These are phyloP conservation scores for Schizonepeta tenuifolia DNA, from an alignment of 257 asterid genomes.

Conservation along the genomic window DNA sequence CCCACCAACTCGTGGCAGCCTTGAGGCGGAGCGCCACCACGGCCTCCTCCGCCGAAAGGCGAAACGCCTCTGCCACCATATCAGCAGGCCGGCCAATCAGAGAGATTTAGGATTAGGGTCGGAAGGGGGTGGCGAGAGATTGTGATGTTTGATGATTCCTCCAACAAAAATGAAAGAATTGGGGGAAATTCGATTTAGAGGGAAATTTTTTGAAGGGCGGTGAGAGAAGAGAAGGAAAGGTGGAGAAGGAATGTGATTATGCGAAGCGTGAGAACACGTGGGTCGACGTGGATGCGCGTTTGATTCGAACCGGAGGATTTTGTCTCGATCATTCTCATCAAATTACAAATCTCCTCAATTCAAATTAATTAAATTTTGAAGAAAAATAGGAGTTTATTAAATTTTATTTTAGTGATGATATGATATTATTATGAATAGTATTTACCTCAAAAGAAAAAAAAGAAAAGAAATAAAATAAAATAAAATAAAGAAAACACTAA, in stretches of 20 bases:
- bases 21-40: conserved; percentile 66
- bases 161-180: neutral
- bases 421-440: too few relatives aligned
- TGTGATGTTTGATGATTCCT: neutral
- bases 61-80: conserved; percentile 52
- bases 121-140: conserved; percentile 29
- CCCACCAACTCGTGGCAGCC: conserved; percentile 85
- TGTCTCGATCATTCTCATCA: neutral
- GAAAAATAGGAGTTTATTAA: too few relatives aligned
- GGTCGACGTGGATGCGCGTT: conserved; percentile 29
- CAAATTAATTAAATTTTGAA: too few relatives aligned
- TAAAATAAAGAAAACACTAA: too few relatives aligned
- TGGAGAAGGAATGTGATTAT: conserved; percentile 22
- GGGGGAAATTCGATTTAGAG: conserved; percentile 24
- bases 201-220: conserved; percentile 27
- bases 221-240: conserved; percentile 35
- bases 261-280: conserved; percentile 45
- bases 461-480: too few relatives aligned
- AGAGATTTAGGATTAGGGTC: conserved; percentile 32
- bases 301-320: conserved; percentile 1
- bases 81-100: conserved; percentile 41
- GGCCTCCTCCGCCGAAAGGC: conserved; percentile 43
- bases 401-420: too few relatives aligned
- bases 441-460: too few relatives aligned
- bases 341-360: too few relatives aligned